Conservation (phyloP, 345 rosid species). For the Salix caprea region DNA sequence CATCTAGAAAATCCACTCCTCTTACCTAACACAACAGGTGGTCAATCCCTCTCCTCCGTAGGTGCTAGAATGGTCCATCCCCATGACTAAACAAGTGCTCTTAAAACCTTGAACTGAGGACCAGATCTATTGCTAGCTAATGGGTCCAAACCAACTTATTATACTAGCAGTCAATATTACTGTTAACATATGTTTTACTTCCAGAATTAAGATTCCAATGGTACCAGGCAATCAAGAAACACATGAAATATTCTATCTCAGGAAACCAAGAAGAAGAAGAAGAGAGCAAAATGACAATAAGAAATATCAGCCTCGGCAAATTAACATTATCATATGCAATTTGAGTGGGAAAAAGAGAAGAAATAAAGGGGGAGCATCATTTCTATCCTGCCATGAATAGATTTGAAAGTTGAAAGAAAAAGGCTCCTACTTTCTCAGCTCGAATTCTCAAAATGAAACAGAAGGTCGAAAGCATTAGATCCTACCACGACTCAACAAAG, state of each 20-base stretch:
- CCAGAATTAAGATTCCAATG: background rate
- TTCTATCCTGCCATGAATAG: background rate
- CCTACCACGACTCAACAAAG: background rate
- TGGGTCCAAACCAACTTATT: background rate
- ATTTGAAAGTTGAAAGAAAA: background rate
- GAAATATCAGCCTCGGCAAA: background rate
- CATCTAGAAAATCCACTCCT: background rate
- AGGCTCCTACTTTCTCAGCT: background rate
- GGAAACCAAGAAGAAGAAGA: background rate
- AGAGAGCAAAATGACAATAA: background rate
- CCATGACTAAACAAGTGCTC: background rate
- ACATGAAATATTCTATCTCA: background rate
- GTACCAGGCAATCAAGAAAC: background rate
- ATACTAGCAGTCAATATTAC: background rate
- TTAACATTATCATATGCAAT: background rate
- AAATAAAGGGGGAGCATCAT: too few species aligned
- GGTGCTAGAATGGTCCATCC: background rate
- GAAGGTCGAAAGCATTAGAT: constrained; percentile 21
- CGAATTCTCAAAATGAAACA: constrained; percentile 8
- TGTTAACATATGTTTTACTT: background rate
- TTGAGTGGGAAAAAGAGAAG: too few species aligned
- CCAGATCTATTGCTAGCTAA: background rate
- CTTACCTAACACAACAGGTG: background rate
- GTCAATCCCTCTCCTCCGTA: background rate
- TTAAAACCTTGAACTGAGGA: background rate